Percentiles rank a stretch among this genome's conserved stretches.
These are phyloP conservation scores for Cyberlindnera subsufficiens DNA, from an alignment of 805 yeast species.

Conservation along the genomic window DNA sequence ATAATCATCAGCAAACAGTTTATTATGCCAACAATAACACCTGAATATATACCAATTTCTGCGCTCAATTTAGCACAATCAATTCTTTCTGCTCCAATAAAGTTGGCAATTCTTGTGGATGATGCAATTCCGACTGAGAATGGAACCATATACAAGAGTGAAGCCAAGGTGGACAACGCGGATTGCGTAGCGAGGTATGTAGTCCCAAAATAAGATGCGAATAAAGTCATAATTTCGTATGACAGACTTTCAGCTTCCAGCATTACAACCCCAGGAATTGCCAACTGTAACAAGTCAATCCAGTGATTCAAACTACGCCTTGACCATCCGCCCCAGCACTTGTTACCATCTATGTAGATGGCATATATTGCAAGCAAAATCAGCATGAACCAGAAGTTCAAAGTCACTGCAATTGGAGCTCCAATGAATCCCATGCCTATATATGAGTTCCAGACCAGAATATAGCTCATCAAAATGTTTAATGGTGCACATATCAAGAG, in stretches of 20 bases:
- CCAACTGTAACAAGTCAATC: constrained; percentile 52
- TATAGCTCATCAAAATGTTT: constrained; percentile 53
- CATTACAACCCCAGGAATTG: constrained; percentile 73
- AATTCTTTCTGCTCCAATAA: constrained; percentile 53
- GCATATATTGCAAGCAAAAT: constrained; percentile 49
- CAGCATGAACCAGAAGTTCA: constrained; percentile 62
- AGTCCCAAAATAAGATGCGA: constrained; percentile 67
- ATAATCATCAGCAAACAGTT: constrained; percentile 46
- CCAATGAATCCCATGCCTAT: constrained; percentile 69
- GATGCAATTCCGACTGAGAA: constrained; percentile 69
- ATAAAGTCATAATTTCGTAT: constrained; percentile 64
- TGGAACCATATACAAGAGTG: constrained; percentile 66
- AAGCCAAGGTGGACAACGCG: constrained; percentile 59
- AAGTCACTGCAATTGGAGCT: constrained; percentile 65
- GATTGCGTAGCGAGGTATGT: constrained; percentile 69
- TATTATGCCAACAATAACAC: constrained; percentile 39
- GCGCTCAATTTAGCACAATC: constrained; percentile 42
- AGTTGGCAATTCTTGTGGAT: constrained; percentile 68
- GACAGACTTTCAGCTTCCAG: constrained; percentile 75
- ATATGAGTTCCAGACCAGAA: constrained; percentile 55
- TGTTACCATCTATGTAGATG: constrained; percentile 32
- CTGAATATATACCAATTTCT: constrained; percentile 34
- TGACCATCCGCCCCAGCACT: constrained; percentile 31
- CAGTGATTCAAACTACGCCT: constrained; percentile 35
- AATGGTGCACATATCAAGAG: constrained; percentile 60